Base-by-base conservation (phyloP, 1,284 basidiomycete genomes). In the Uromyces viciae-fabae region DNA sequence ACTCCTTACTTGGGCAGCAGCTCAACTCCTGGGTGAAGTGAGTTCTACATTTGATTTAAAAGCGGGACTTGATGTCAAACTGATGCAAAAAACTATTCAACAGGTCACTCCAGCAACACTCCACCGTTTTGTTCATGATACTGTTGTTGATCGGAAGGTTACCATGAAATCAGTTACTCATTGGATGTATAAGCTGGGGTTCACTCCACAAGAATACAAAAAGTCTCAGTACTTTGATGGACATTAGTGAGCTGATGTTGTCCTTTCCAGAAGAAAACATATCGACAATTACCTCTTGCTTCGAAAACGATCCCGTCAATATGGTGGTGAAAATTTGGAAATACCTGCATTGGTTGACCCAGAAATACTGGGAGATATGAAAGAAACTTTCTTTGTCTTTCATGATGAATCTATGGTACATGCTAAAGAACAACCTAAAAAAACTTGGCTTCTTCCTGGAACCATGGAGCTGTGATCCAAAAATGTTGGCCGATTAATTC, bases 1-100 rank as follows among this genome's bases (percentile, higher is more conserved):
- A 22, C 43, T 73, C 17, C 22, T 46, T 22, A 73, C 40, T 52
- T 73, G 71, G 71, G 71, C 71, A 46, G 49, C 43, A 40, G 54
- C 49, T n/a, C 43, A 74, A 74, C 17, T 19, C 11, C 46, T 49
- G 14, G 71, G 71, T 14, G 25, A 74, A 28, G 71, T 64, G 40
- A 28, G 60, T 38, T 56, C 22, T 31, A 33, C 15, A 28, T 33
- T 58, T 36, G 36, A 17, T 7, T 8, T 33, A 36, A 36, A 36
- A 60, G 56, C 56, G 4, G 28, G 28, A 3, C 11, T 11, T 28
- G 56, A 33, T 15, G 28, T 62, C 5, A 62, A 31, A n/a, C 28
- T n/a, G 33, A 64, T 7, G 8, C 31, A 14, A 64, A 64, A 22
- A 8, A 22, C 4, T 15, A 31, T 62, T 62, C 28, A 8, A n/a